phyloP scores from a whole-genome alignment of 2,329 filamentous ascomycete species.

The Blastomyces emzantsi region DNA sequence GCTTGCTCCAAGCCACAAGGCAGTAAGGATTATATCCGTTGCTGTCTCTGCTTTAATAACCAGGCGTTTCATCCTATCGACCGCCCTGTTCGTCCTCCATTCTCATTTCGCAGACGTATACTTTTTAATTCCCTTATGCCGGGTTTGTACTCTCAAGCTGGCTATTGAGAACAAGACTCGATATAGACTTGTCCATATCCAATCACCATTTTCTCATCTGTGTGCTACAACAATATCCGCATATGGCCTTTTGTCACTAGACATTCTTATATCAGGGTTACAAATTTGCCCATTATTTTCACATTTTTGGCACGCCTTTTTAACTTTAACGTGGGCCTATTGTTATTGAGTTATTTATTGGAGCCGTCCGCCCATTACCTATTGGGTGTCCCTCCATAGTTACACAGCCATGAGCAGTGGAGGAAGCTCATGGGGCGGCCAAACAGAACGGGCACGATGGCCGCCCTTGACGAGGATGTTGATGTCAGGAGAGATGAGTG shows the following conservation, averaged over 20 bases:
- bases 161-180: slow-evolving; percentile 5
- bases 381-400: not conserved
- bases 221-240: not conserved
- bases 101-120: not conserved
- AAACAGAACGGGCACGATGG: slow-evolving; percentile 68
- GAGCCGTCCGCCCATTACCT: not conserved
- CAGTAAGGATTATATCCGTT: not conserved
- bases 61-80: not conserved
- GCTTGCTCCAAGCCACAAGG: not conserved
- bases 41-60: not conserved
- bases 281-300: not conserved
- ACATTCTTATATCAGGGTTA: no score
- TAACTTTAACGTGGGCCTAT: not conserved
- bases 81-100: not conserved
- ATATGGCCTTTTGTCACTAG: not conserved
- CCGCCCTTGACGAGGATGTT: slow-evolving; percentile 74
- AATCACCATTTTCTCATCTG: not conserved
- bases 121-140: not conserved
- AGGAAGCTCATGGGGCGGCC: slow-evolving; percentile 24
- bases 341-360: not conserved
- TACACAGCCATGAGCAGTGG: slow-evolving; percentile 9
- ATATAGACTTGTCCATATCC: not conserved
- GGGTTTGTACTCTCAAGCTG: not conserved
- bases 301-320: not conserved
- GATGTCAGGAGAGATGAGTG: slow-evolving; percentile 72